Evolutionary conservation across 2,329 filamentous ascomycete genomes (phyloP).

Genomic region (Fusarium sororula): DNA sequence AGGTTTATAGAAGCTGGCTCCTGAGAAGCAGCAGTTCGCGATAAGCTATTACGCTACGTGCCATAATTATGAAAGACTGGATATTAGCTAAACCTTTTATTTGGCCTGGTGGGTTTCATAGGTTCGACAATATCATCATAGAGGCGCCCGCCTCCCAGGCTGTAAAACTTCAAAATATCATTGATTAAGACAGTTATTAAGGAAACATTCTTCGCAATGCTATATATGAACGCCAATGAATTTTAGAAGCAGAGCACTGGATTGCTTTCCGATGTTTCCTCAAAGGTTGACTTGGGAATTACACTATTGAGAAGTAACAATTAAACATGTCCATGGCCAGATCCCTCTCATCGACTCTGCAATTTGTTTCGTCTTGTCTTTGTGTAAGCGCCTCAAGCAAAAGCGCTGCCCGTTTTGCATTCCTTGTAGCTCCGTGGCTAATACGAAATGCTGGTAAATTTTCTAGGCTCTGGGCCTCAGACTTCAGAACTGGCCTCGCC

Average conservation of each 20-base stretch:
- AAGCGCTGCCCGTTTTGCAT: not conserved
- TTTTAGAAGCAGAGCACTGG: accelerated
- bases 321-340: conserved; percentile 3
- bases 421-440: not conserved
- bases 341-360: not conserved
- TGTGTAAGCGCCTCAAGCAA: not conserved
- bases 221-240: accelerated
- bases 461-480: not conserved
- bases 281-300: too few species aligned
- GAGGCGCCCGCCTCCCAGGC: accelerated
- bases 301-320: conserved; percentile 5
- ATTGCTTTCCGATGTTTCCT: not conserved
- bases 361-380: not conserved
- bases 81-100: not conserved
- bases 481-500: not conserved
- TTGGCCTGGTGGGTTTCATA: accelerated
- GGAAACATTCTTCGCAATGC: accelerated
- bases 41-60: accelerated
- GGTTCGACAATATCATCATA: not conserved
- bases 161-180: accelerated
- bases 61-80: accelerated
- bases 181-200: accelerated
- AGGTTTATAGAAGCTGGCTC: accelerated
- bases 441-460: not conserved
- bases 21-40: accelerated